Conservation (phyloP, 129 eudicot species). For the Artemisia tridentata region DNA sequence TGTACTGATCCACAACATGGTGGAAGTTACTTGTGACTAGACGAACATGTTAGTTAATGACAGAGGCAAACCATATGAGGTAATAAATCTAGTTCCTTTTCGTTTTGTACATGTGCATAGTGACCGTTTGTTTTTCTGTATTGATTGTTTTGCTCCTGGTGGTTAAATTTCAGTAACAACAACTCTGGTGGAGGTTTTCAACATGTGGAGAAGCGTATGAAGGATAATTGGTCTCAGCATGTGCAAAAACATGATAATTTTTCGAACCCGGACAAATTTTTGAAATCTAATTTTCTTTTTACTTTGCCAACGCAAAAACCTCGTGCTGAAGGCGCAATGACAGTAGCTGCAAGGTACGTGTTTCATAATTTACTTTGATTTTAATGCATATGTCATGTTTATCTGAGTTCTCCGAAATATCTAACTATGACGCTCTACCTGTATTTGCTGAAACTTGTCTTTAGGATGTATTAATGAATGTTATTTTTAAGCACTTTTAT, state of each 20-base stretch:
- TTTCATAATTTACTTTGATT: not conserved
- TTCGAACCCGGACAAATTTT: conserved; percentile 51
- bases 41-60: conserved; percentile 46
- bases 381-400: not conserved
- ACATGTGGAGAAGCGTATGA: conserved; percentile 37
- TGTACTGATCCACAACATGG: conserved; percentile 18
- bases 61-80: conserved; percentile 50
- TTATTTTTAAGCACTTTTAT: conserved; percentile 9
- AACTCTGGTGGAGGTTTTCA: conserved; percentile 40
- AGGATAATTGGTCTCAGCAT: conserved; percentile 74
- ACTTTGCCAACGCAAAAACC: conserved; percentile 73
- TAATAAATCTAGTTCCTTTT: conserved; percentile 26
- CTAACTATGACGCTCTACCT: not conserved
- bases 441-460: conserved; percentile 9
- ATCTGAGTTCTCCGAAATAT: conserved; percentile 1
- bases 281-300: conserved; percentile 62
- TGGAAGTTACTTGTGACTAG: conserved; percentile 24
- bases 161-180: conserved; percentile 40
- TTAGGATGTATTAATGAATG: not conserved
- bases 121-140: not conserved
- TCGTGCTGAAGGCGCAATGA: conserved; percentile 45
- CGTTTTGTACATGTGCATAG: conserved; percentile 11
- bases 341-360: conserved; percentile 53
- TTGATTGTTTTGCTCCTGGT: conserved; percentile 19
- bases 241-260: conserved; percentile 55